Evolutionary conservation across 2,329 filamentous ascomycete genomes (phyloP).

Genomic region (Triangularia verruculosa): DNA sequence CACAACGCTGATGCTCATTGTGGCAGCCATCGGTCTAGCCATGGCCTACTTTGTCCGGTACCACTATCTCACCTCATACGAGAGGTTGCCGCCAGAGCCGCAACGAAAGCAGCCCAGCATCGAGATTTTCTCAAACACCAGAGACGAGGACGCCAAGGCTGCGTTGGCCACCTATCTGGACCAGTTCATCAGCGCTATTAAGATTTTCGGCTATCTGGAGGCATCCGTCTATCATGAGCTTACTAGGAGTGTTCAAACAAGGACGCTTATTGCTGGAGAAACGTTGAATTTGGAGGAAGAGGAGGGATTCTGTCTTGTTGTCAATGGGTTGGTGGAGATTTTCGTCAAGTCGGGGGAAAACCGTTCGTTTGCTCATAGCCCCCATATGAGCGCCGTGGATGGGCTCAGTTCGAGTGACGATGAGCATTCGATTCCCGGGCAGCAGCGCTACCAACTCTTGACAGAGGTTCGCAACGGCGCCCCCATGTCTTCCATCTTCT

Average conservation of each 20-base stretch:
- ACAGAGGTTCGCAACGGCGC: slow-evolving; percentile 98
- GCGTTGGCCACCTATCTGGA: slow-evolving; percentile 95
- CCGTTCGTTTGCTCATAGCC: slow-evolving; percentile 41
- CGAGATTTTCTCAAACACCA: slow-evolving; percentile 89
- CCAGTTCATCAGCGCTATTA: slow-evolving; percentile 97
- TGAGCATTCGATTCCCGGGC: slow-evolving; percentile 58
- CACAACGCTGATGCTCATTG: slow-evolving; percentile 82
- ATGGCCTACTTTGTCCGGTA: slow-evolving; percentile 90
- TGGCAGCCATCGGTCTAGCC: slow-evolving; percentile 68
- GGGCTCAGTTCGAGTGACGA: slow-evolving; percentile 53
- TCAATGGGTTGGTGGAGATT: slow-evolving; percentile 94
- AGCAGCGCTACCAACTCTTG: slow-evolving; percentile 88
- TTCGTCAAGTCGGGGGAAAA: slow-evolving; percentile 83
- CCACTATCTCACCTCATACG: slow-evolving; percentile 95
- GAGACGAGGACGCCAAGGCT: slow-evolving; percentile 85
- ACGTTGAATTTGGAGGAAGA: slow-evolving; percentile 95
- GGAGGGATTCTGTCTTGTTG: slow-evolving; percentile 95
- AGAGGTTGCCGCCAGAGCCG: slow-evolving; percentile 86
- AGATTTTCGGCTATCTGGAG: slow-evolving; percentile 96
- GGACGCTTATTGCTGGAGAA: slow-evolving; percentile 93
- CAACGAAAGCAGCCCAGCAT: slow-evolving; percentile 94
- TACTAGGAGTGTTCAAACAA: slow-evolving; percentile 95
- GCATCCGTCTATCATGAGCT: slow-evolving; percentile 96
- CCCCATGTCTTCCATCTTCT: slow-evolving; percentile 97
- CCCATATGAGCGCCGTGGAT: slow-evolving; percentile 33